Percentiles rank a stretch among this genome's conserved stretches.
phyloP scores from a whole-genome alignment of 495 filamentous ascomycete species.

The Parathielavia appendiculata region DNA sequence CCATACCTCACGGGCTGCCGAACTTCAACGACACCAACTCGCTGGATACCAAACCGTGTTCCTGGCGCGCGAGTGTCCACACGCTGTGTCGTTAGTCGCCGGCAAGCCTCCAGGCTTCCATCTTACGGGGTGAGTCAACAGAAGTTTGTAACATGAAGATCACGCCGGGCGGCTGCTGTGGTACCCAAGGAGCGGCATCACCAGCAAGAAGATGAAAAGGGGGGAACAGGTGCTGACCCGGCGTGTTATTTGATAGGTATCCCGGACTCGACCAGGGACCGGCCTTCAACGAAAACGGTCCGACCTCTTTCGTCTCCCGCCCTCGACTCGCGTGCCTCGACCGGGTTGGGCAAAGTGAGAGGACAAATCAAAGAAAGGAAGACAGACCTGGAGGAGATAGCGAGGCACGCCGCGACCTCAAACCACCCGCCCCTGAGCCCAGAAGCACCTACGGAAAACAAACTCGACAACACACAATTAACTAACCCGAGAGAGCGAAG shows the following conservation, averaged over 20 bases:
- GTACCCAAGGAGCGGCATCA: neutral
- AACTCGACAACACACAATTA: neutral
- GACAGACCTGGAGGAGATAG: too few species aligned
- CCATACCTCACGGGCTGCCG: neutral
- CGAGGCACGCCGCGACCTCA: too few species aligned
- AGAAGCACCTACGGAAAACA: too few species aligned
- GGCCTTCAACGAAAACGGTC: too few species aligned
- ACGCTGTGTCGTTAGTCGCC: neutral
- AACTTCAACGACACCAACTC: too few species aligned
- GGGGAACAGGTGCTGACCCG: neutral
- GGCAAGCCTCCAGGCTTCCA: neutral
- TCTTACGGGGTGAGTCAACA: slow-evolving; percentile 1
- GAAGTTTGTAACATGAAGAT: neutral
- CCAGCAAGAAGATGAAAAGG: too few species aligned
- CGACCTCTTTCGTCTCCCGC: too few species aligned
- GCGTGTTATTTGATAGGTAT: neutral
- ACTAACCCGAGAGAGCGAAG: neutral
- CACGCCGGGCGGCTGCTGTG: neutral
- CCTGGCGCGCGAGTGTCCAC: neutral
- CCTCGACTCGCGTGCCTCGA: too few species aligned
- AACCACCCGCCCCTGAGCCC: too few species aligned
- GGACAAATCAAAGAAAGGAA: too few species aligned
- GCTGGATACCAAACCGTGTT: slow-evolving; percentile 5
- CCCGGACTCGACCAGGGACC: too few species aligned
- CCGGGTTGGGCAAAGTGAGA: too few species aligned